Conservation (phyloP, 2,329 filamentous ascomycete genomes). For the Verticillium longisporum region DNA sequence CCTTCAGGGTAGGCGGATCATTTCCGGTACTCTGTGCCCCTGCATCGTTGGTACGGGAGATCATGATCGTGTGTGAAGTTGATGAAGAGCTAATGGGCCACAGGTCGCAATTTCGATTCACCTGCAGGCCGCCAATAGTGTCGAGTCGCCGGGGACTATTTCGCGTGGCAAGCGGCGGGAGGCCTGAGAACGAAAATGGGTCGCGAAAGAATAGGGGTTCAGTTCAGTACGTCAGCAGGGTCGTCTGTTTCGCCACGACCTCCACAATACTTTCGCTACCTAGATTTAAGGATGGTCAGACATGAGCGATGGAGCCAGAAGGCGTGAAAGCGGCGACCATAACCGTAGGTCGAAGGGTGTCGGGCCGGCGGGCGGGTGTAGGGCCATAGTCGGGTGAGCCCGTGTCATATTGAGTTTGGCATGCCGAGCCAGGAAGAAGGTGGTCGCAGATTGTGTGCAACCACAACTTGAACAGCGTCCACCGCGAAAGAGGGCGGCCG, state of each 20-base stretch:
- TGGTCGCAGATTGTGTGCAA: too few relatives aligned
- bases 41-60: neutral
- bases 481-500: too few relatives aligned
- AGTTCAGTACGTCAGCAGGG: neutral
- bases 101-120: neutral
- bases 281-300: neutral
- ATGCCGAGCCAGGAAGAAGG: neutral
- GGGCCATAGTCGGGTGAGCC: neutral
- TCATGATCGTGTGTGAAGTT: slow-evolving; percentile 14
- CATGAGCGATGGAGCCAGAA: neutral
- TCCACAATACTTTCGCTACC: neutral
- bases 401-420: neutral
- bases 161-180: neutral
- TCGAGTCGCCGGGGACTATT: neutral
- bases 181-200: slow-evolving; percentile 1
- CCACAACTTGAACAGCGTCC: too few relatives aligned
- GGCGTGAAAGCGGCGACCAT: neutral
- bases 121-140: neutral
- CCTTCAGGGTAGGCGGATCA: neutral
- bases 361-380: neutral
- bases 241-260: neutral
- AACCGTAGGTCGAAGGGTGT: neutral
- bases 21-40: neutral
- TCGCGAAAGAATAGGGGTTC: neutral
- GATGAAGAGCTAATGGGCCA: neutral